Evolutionary conservation across 257 asterid species (phyloP), one percentile per base, ranked within the genome.

Genomic region (Leptodermis oblonga): DNA sequence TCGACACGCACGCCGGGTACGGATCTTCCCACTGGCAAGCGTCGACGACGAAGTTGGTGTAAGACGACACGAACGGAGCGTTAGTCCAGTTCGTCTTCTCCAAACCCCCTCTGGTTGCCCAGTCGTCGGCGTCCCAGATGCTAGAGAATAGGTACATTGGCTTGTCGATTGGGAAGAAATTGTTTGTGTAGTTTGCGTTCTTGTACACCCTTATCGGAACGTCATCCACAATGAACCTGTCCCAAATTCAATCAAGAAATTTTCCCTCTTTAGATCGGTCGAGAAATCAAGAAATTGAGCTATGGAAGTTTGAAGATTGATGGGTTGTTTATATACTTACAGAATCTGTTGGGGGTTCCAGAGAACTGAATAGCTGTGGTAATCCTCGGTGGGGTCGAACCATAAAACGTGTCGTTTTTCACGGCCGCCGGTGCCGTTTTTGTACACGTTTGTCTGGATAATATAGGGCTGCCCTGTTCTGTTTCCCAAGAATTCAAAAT

Each of bases 111-210:
- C 96, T 74, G 0, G 99, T 91, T 25, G 99, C 97, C 99, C 99
- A 94, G 77, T 94, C 96, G 31, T 94, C 99, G 0, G 96, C 99
- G 45, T 94, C 86, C 99, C 99, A 94, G 22, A 94, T 91, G 86
- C 97, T 94, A 5, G 99, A 94, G 75, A 94, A 89, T 22, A 94
- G 65, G 78, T 83, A 85, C 99, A 94, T 94, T 10, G 99, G 97
- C 83, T 90, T 85, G 75, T 85, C 76, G 7, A 74, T 78, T 0
- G 99, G 99, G 82, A 81, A 94, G 89, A 94, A 94, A 52, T 75
- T 83, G 96, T 94, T 94, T 20, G 85, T 86, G 87, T 91, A 88
- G 79, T 94, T 86, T 0, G 97, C 96, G 37, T 91, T 94, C 85
- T 85, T 94, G 93, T 66, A 94, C 23, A 89, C 96, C 59, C 99